phyloP scores from a whole-genome alignment of 1,139 yeast genomes.

The Candida sojae region DNA sequence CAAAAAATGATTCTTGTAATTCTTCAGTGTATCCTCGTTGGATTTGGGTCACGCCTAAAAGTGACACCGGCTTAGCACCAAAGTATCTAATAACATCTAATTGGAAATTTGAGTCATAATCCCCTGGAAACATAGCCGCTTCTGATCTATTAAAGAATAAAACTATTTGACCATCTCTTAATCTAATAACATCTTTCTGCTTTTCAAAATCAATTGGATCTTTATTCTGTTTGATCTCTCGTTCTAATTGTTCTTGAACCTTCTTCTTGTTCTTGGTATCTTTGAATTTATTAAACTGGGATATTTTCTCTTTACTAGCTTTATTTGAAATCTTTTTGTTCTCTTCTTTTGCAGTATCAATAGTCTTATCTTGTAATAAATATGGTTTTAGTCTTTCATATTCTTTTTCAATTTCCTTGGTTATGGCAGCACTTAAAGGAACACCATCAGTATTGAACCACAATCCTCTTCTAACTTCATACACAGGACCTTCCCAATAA shows the following conservation, averaged over 20 bases:
- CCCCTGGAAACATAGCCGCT: conserved; percentile 42
- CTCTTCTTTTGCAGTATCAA: conserved; percentile 7
- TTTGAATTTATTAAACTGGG: conserved; percentile 22
- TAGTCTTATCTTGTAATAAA: conserved; percentile 19
- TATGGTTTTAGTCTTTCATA: conserved; percentile 41
- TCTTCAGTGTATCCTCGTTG: conserved; percentile 41
- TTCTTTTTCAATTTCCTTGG: conserved; percentile 62
- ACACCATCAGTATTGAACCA: conserved; percentile 72
- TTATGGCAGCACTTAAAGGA: conserved; percentile 56
- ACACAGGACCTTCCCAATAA: conserved; percentile 89
- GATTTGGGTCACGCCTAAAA: conserved; percentile 37
- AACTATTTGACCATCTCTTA: conserved; percentile 32
- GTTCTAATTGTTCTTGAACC: conserved; percentile 5
- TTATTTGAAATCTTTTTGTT: conserved; percentile 12
- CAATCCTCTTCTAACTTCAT: conserved; percentile 79
- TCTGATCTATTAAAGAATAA: conserved; percentile 32
- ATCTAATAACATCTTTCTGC: conserved; percentile 32
- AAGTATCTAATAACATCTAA: conserved; percentile 40
- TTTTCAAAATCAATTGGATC: conserved; percentile 16
- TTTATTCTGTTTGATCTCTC: too few relatives aligned
- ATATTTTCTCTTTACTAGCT: conserved; percentile 19
- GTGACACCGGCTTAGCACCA: conserved; percentile 31
- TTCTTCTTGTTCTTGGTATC: conserved; percentile 4
- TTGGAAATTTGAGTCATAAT: conserved; percentile 35
- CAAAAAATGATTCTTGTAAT: conserved; percentile 29